Base-by-base conservation (phyloP, 352 stramenopile species). In the Globisporangium lucens region DNA sequence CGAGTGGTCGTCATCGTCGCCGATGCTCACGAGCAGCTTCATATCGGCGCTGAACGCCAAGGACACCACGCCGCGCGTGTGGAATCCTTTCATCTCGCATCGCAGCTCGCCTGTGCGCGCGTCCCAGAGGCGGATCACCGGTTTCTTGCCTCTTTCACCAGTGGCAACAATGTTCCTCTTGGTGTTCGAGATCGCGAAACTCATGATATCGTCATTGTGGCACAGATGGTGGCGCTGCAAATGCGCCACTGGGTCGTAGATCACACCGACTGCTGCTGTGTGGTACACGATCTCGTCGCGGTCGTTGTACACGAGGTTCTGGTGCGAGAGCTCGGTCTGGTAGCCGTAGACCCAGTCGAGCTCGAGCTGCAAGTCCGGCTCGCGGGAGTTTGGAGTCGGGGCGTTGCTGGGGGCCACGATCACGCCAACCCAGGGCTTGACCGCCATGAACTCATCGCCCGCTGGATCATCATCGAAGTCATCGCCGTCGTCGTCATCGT, bases 381-480 rank as follows among this genome's bases (percentile, higher is more conserved):
- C 81, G 33, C 80, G 76, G 2, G 79, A 70, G 67, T 93, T 94
- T 10, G 82, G 74, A 2, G 72, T 79, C 20, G 81, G 70, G n/a
- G 78, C 79, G 46, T 93, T 93, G 51, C 77, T 93, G 2, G 90
- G 90, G 0, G 83, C 70, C 43, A 89, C 75, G 24, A 97, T 96
- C 6, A 86, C 84, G 27, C 89, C 90, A 17, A 97, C 53, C 86
- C 90, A 97, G 17, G 90, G 90, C 64, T 97, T 97, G 0, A 97
- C 85, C 0, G 90, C 90, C 88, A 97, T 91, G 60, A 97, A 97
- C 52, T 97, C 87, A 43, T 97, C 89, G 2, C 90, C 90, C 13
- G 60, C 70, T 30, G 66, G 30, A 13, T 85, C 77, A 33, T 70
- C 65, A 35, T 72, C 66, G 12, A 73, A 66, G 47, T 66, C 70